These are phyloP conservation scores for Rhodomyrtus psidioides DNA, from an alignment of 441 rosid genomes.

Conservation along the genomic window DNA sequence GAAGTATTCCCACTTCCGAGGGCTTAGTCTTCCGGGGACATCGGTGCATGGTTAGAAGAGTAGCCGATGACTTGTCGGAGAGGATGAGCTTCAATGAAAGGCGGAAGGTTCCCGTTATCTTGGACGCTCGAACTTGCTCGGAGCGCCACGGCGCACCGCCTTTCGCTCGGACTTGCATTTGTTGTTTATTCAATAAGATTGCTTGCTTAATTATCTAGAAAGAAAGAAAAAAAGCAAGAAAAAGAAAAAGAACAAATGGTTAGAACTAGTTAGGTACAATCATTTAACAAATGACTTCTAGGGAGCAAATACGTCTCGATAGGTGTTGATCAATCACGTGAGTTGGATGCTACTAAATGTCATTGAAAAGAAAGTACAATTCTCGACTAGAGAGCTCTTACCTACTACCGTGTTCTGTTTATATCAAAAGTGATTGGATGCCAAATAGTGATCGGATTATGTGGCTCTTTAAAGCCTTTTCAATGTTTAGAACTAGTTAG, in stretches of 20 bases:
- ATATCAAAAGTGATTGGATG: too few relatives aligned
- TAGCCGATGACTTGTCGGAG: not conserved
- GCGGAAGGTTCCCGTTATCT: too few relatives aligned
- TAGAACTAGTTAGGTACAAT: not conserved
- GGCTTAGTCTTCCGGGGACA: not conserved
- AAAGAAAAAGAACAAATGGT: not conserved
- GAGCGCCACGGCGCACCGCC: not conserved
- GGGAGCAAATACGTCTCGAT: not conserved
- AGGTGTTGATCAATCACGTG: too few relatives aligned
- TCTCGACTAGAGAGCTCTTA: too few relatives aligned
- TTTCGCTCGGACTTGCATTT: not conserved
- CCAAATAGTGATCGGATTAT: too few relatives aligned
- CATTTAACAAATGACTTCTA: not conserved
- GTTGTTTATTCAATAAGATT: not conserved
- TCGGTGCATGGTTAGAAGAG: not conserved
- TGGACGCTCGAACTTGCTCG: not conserved
- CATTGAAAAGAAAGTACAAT: too few relatives aligned
- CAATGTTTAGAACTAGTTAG: too few relatives aligned
- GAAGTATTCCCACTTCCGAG: not conserved
- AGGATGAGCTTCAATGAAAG: not conserved
- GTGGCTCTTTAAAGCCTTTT: too few relatives aligned
- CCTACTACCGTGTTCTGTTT: too few relatives aligned
- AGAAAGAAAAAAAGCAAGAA: not conserved
- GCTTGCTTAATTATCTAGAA: too few relatives aligned
- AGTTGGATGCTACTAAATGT: too few relatives aligned